Percentiles rank a stretch among this genome's conserved stretches.
These are phyloP conservation scores for Thelephora aurantiotincta DNA, from an alignment of 768 basidiomycete species.

Conservation along the genomic window DNA sequence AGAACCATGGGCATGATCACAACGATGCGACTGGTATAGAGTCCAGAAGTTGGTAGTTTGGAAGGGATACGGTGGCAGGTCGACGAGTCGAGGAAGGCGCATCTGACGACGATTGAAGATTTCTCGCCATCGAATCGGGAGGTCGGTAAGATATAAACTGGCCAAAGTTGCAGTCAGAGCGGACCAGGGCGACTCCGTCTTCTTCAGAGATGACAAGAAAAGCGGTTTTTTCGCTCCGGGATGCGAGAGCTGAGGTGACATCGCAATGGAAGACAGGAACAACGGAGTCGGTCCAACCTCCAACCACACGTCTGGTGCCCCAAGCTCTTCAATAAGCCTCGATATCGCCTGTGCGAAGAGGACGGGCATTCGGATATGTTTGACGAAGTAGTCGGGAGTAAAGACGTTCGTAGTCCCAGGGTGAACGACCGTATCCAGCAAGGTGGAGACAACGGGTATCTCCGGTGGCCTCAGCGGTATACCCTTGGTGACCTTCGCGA, in stretches of 20 bases:
- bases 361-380: conserved; percentile 46
- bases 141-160: conserved; percentile 29
- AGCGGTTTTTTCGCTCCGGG: conserved; percentile 21
- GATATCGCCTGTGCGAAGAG: conserved; percentile 36
- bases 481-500: conserved; percentile 24
- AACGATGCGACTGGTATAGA: conserved; percentile 21
- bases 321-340: conserved; percentile 20
- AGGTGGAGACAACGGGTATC: conserved; percentile 50
- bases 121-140: conserved; percentile 37
- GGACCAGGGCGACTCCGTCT: conserved; percentile 26
- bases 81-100: conserved; percentile 16
- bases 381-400: conserved; percentile 36
- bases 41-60: conserved; percentile 43
- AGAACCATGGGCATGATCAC: not conserved
- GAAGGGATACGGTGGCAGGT: conserved; percentile 55
- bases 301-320: conserved; percentile 34
- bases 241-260: no score
- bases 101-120: conserved; percentile 27
- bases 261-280: no score
- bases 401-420: conserved; percentile 38
- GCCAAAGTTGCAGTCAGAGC: conserved; percentile 32
- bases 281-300: conserved; percentile 63
- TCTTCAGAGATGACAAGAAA: conserved; percentile 37
- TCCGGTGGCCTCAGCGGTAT: conserved; percentile 30
- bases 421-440: conserved; percentile 35